These are phyloP conservation scores for Solanum bulbocastanum DNA, from an alignment of 257 asterid species.

Conservation along the genomic window DNA sequence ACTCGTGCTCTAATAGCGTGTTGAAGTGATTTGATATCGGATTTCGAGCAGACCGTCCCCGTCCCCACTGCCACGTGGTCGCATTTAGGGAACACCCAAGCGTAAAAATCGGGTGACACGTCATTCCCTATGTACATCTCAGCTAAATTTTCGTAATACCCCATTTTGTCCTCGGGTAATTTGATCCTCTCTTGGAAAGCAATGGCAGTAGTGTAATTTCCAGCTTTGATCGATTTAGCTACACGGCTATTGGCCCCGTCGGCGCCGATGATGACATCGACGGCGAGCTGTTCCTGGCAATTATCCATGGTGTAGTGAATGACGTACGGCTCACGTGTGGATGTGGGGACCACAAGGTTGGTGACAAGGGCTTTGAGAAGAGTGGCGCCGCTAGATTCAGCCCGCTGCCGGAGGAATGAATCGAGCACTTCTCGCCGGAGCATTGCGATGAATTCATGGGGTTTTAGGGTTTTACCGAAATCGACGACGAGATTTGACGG, in stretches of 20 bases:
- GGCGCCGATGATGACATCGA: slow-evolving; percentile 67
- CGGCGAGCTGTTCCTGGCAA: slow-evolving; percentile 28
- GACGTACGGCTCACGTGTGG: slow-evolving; percentile 35
- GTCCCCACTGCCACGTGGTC: slow-evolving; percentile 90
- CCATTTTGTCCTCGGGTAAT: slow-evolving; percentile 62
- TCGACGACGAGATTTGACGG: slow-evolving; percentile 76
- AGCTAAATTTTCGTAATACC: slow-evolving; percentile 61
- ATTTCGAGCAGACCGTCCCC: slow-evolving; percentile 45
- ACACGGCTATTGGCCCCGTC: slow-evolving; percentile 88
- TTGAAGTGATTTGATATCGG: slow-evolving; percentile 42
- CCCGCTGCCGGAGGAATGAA: slow-evolving; percentile 60
- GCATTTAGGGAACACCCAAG: slow-evolving; percentile 85
- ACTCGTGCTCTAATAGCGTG: slow-evolving; percentile 35
- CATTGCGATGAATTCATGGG: slow-evolving; percentile 75
- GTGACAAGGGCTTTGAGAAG: slow-evolving; percentile 57
- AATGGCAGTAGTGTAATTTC: slow-evolving; percentile 57
- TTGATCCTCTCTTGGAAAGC: slow-evolving; percentile 69
- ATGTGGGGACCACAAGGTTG: slow-evolving; percentile 29
- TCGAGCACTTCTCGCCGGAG: slow-evolving; percentile 85
- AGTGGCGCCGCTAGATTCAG: slow-evolving; percentile 49
- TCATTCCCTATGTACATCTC: slow-evolving; percentile 75
- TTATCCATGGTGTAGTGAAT: slow-evolving; percentile 41
- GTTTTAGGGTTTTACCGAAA: slow-evolving; percentile 55
- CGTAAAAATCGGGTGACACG: slow-evolving; percentile 84
- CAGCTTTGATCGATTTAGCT: slow-evolving; percentile 69